Evolutionary conservation across 176 grass and related monocot genomes (phyloP).

Genomic region (Oryza meyeriana): DNA sequence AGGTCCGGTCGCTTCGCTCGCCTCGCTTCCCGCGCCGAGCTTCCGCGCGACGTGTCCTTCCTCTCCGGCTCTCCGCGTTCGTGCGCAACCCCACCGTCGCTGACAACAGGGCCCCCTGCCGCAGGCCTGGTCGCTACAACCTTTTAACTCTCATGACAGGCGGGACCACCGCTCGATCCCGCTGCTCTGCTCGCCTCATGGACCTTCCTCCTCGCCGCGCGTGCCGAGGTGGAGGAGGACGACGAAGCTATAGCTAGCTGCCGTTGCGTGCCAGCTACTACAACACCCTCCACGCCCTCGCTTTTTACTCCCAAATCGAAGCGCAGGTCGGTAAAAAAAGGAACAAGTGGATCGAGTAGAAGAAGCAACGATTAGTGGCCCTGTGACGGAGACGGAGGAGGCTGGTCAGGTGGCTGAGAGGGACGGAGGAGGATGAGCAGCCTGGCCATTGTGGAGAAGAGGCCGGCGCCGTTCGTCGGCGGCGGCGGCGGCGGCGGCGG

Average conservation of each 20-base stretch:
- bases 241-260: conserved; percentile 19
- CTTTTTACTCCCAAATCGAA: conserved; percentile 36
- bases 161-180: conserved; percentile 23
- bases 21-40: conserved; percentile 3
- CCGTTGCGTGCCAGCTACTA: conserved; percentile 58
- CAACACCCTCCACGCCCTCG: conserved; percentile 6
- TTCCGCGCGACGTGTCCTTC: conserved; percentile 11
- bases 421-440: conserved; percentile 50
- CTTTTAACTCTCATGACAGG: not conserved
- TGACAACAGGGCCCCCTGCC: not conserved
- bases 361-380: not conserved
- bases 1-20: not conserved
- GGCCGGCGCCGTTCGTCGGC: conserved; percentile 37
- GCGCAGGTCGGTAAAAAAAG: conserved; percentile 31
- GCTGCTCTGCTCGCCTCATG: not conserved
- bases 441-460: conserved; percentile 85
- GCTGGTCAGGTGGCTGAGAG: not conserved
- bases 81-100: not conserved
- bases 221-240: conserved; percentile 35
- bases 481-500: conserved; percentile 19
- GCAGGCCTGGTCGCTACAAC: not conserved
- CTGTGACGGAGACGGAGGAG: not conserved
- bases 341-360: not conserved
- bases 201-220: conserved; percentile 32
- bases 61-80: not conserved